Conservation (phyloP, 805 yeast genomes). For the Metschnikowia drakensbergensis region DNA sequence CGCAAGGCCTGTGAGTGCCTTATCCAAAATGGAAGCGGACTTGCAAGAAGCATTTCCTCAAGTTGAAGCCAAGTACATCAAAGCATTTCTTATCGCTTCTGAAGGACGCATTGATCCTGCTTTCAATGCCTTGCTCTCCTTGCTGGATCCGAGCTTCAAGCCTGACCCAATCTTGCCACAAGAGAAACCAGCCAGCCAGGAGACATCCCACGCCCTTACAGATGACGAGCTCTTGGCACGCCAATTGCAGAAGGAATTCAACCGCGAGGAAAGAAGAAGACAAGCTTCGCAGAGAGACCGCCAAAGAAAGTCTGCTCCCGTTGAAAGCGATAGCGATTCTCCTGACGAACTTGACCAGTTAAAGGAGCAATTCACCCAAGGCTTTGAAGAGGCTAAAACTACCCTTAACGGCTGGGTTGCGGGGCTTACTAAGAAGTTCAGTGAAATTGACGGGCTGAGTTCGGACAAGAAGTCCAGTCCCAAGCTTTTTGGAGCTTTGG, state of each 20-base stretch:
- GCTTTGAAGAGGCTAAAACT: constrained; percentile 75
- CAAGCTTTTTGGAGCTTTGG: constrained; percentile 44
- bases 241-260: constrained; percentile 65
- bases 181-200: constrained; percentile 4
- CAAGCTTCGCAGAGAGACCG: constrained; percentile 18
- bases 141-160: constrained; percentile 67
- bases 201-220: constrained; percentile 27
- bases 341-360: constrained; percentile 63
- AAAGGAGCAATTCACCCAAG: constrained; percentile 64
- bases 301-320: constrained; percentile 17
- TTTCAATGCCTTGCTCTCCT: constrained; percentile 77
- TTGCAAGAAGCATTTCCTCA: constrained; percentile 84
- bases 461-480: constrained; percentile 20
- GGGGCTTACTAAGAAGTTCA: constrained; percentile 54
- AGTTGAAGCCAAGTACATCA: constrained; percentile 63
- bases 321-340: constrained; percentile 31
- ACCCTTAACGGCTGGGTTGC: constrained; percentile 78
- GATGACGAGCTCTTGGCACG: constrained; percentile 85
- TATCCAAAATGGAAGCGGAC: constrained; percentile 50
- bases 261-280: constrained; percentile 37
- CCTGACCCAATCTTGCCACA: constrained; percentile 42
- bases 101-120: constrained; percentile 79
- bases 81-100: constrained; percentile 82
- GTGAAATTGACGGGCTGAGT: constrained; percentile 9
- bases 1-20: constrained; percentile 61